Conservation (phyloP, 129 eudicot species). For the Saussurea involucrata region DNA sequence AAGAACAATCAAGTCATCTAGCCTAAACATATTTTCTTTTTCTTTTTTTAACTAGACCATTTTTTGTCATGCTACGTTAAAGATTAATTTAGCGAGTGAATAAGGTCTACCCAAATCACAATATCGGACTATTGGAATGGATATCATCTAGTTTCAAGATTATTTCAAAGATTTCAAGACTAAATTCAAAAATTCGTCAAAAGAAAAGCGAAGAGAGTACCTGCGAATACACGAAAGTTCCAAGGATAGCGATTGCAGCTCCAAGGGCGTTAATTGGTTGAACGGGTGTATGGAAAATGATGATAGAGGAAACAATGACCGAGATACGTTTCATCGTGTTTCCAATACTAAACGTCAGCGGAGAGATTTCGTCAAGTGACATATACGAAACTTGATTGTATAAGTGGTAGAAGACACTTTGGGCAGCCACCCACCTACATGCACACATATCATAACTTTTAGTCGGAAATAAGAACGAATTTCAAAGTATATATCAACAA, state of each 20-base stretch:
- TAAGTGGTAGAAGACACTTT: conserved; percentile 71
- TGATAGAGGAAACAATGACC: conserved; percentile 45
- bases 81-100: background rate
- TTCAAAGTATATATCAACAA: background rate
- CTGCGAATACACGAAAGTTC: conserved; percentile 46
- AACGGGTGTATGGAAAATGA: conserved; percentile 44
- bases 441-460: conserved; percentile 16
- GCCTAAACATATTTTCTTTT: background rate
- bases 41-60: background rate
- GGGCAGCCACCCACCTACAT: conserved; percentile 78
- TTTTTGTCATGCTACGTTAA: too few relatives aligned
- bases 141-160: background rate
- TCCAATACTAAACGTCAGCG: conserved; percentile 45
- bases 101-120: background rate
- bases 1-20: background rate
- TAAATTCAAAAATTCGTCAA: background rate
- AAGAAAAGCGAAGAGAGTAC: conserved; percentile 19
- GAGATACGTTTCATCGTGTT: conserved; percentile 53
- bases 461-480: background rate
- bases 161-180: background rate
- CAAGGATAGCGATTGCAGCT: conserved; percentile 41
- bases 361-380: conserved; percentile 49
- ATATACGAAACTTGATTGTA: conserved; percentile 76
- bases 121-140: background rate
- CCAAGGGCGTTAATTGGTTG: conserved; percentile 47